These are phyloP conservation scores for Phytophthora fragariaefolia DNA, from an alignment of 352 stramenopile species.

Conservation along the genomic window DNA sequence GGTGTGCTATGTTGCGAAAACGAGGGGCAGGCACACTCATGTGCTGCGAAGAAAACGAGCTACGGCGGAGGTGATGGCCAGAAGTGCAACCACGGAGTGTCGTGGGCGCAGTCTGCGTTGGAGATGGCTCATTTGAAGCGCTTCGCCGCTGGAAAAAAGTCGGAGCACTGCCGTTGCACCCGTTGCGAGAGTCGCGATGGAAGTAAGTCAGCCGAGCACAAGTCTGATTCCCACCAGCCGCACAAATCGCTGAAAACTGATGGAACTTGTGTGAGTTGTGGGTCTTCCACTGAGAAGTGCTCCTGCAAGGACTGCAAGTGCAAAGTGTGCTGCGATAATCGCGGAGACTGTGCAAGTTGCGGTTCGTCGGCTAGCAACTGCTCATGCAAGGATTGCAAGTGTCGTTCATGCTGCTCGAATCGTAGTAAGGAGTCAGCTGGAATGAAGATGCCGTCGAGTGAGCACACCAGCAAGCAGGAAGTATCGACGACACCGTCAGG, in stretches of 20 bases:
- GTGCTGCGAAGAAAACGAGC: slow-evolving; percentile 41
- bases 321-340: slow-evolving; percentile 34
- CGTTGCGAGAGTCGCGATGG: slow-evolving; percentile 37
- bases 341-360: slow-evolving; percentile 33
- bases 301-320: slow-evolving; percentile 46
- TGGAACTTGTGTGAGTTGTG: slow-evolving; percentile 33
- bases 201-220: slow-evolving; percentile 21
- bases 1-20: slow-evolving; percentile 94
- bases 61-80: slow-evolving; percentile 34
- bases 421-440: slow-evolving; percentile 10
- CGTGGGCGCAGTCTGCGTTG: slow-evolving; percentile 71
- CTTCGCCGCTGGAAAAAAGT: slow-evolving; percentile 33
- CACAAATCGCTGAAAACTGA: slow-evolving; percentile 18
- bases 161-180: slow-evolving; percentile 41
- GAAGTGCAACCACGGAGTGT: slow-evolving; percentile 59
- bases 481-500: no score
- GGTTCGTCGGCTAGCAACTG: slow-evolving; percentile 30
- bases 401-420: slow-evolving; percentile 22
- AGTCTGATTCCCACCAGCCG: slow-evolving; percentile 10
- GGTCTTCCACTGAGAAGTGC: slow-evolving; percentile 28
- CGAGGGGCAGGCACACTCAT: slow-evolving; percentile 92
- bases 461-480: slow-evolving; percentile 13
- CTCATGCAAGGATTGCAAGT: slow-evolving; percentile 37
- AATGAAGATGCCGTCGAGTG: slow-evolving; percentile 9
- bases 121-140: slow-evolving; percentile 92